Evolutionary conservation across 2,329 filamentous ascomycete species (phyloP).

Genomic region (Nigrospora oryzae): DNA sequence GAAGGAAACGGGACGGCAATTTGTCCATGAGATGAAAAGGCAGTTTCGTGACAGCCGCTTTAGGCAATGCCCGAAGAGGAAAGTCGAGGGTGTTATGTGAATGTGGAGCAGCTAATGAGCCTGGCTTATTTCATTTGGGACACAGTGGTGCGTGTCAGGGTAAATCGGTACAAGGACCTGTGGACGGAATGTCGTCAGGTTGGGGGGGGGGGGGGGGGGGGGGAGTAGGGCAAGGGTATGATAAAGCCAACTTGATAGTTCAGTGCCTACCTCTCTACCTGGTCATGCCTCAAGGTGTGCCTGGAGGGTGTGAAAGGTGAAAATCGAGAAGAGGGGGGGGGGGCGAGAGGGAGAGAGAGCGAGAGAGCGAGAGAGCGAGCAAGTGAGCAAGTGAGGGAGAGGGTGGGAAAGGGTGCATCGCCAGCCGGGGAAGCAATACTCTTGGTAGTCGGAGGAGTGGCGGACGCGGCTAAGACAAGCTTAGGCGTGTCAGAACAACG

Average conservation of each 20-base stretch:
- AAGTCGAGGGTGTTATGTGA: slow-evolving; percentile 25
- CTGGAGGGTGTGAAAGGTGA: not conserved
- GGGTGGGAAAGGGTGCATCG: not conserved
- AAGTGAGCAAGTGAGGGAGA: not conserved
- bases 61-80: slow-evolving; percentile 31
- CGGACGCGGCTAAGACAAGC: too few species aligned
- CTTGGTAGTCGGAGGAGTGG: too few species aligned
- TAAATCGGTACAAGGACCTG: slow-evolving; percentile 29
- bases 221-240: not conserved
- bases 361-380: not conserved
- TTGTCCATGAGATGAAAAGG: slow-evolving; percentile 20
- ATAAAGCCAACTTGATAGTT: too few species aligned
- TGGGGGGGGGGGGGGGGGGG: slow-evolving; percentile 10
- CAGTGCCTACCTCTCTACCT: too few species aligned
- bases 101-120: slow-evolving; percentile 33
- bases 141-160: slow-evolving; percentile 34
- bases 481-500: too few species aligned
- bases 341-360: not conserved
- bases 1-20: slow-evolving; percentile 20
- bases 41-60: slow-evolving; percentile 21
- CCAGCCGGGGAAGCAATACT: not conserved
- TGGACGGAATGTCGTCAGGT: slow-evolving; percentile 17
- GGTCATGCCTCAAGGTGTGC: too few species aligned
- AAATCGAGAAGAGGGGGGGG: not conserved
- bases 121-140: slow-evolving; percentile 33